Evolutionary conservation across 345 rosid species (phyloP).

Genomic region (Schrenkiella parvula): DNA sequence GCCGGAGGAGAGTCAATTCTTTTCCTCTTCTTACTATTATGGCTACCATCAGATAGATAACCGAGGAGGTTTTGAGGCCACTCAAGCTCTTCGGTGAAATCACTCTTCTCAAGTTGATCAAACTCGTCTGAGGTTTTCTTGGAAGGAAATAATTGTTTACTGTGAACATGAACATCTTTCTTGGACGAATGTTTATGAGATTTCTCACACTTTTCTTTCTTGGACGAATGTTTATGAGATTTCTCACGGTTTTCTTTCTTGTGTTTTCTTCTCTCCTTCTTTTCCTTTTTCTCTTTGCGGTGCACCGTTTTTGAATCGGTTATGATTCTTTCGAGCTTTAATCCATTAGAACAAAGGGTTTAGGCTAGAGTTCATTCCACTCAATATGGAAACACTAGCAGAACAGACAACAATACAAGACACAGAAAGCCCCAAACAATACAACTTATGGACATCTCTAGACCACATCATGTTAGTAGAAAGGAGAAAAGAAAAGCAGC

Average conservation of each 20-base stretch:
- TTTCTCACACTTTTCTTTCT: constrained; percentile 1
- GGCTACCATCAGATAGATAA: constrained; percentile 42
- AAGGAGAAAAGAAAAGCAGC: neutral
- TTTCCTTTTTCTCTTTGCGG: constrained; percentile 1
- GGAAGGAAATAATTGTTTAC: neutral
- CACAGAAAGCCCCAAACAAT: neutral
- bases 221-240: neutral
- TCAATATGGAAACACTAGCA: neutral
- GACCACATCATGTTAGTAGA: neutral
- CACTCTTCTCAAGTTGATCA: constrained; percentile 24
- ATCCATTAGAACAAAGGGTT: constrained; percentile 22
- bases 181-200: neutral
- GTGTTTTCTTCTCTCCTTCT: constrained; percentile 22
- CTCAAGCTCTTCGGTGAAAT: constrained; percentile 28
- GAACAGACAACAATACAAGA: neutral
- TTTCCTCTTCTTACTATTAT: constrained; percentile 43
- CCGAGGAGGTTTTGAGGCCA: constrained; percentile 24
- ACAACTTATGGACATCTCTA: neutral
- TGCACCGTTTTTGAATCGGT: neutral
- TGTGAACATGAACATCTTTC: neutral
- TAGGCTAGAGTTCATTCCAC: constrained; percentile 9
- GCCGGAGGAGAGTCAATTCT: constrained; percentile 1
- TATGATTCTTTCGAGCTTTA: constrained; percentile 19
- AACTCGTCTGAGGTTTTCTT: constrained; percentile 18
- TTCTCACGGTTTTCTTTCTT: constrained; percentile 2